Percentiles rank a stretch among this genome's conserved stretches.
These are phyloP conservation scores for Dactylellina haptotyla DNA, from an alignment of 2,329 filamentous ascomycete species.

Conservation along the genomic window DNA sequence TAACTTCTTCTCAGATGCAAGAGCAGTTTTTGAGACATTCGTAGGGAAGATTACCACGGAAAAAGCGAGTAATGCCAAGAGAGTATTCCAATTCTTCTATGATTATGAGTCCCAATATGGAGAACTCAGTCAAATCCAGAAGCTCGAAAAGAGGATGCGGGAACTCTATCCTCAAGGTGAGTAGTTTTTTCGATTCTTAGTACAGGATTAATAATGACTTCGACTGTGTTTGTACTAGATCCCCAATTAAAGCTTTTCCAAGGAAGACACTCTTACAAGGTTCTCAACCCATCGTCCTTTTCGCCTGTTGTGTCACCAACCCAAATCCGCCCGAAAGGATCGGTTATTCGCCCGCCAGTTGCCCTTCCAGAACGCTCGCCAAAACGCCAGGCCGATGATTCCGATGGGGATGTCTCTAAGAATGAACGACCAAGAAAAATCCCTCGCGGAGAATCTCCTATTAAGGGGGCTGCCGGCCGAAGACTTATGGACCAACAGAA, in stretches of 20 bases:
- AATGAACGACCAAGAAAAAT: slow-evolving; percentile 82
- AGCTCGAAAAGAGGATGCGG: slow-evolving; percentile 89
- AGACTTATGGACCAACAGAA: slow-evolving; percentile 79
- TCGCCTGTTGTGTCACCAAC: slow-evolving; percentile 56
- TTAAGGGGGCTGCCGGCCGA: slow-evolving; percentile 88
- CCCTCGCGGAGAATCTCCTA: slow-evolving; percentile 85
- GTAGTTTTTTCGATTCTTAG: slow-evolving; percentile 1
- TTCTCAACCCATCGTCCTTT: slow-evolving; percentile 57
- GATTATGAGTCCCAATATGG: slow-evolving; percentile 95
- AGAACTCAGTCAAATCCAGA: slow-evolving; percentile 87
- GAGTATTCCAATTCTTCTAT: slow-evolving; percentile 90
- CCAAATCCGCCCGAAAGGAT: slow-evolving; percentile 54
- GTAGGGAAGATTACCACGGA: slow-evolving; percentile 78
- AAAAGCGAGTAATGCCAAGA: slow-evolving; percentile 84
- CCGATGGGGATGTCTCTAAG: slow-evolving; percentile 70
- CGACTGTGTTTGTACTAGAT: slow-evolving; percentile 41
- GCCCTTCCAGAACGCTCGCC: slow-evolving; percentile 65
- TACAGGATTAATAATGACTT: slow-evolving; percentile 3
- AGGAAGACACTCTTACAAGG: slow-evolving; percentile 57
- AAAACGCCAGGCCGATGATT: slow-evolving; percentile 63
- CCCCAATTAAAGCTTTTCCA: slow-evolving; percentile 57
- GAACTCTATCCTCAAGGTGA: slow-evolving; percentile 90
- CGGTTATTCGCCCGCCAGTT: slow-evolving; percentile 59
- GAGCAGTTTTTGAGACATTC: slow-evolving; percentile 94
- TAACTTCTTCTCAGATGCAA: slow-evolving; percentile 72